Percentiles rank a stretch among this genome's conserved stretches.
Conservation (phyloP, 2,329 filamentous ascomycete genomes). For the Teratosphaeria destructans region DNA sequence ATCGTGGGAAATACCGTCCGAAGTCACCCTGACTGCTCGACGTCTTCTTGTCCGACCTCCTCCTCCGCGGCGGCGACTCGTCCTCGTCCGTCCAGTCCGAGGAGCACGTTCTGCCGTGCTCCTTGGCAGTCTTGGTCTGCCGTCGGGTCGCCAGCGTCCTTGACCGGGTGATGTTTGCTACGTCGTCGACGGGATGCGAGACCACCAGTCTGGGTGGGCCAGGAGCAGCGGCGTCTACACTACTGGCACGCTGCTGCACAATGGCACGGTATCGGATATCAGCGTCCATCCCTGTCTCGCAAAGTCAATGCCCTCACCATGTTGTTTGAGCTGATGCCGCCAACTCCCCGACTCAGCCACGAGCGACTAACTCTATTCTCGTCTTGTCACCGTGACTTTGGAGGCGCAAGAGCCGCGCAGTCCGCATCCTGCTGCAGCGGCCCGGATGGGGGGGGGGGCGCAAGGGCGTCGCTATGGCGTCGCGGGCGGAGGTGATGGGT, state of each 20-base stretch:
- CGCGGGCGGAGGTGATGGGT: constrained; percentile 1
- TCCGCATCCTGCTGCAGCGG: constrained; percentile 13
- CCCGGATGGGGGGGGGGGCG: constrained; percentile 4
- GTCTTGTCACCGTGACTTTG: constrained; percentile 9
- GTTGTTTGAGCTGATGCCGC: neutral
- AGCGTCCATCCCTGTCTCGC: constrained; percentile 2
- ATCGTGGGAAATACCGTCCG: constrained; percentile 28
- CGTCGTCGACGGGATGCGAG: constrained; percentile 14
- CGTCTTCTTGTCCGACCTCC: constrained; percentile 4
- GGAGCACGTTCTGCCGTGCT: constrained; percentile 9
- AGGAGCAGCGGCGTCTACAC: constrained; percentile 9
- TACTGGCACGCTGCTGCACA: constrained; percentile 9
- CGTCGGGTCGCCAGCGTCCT: constrained; percentile 6
- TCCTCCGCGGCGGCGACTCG: constrained; percentile 8
- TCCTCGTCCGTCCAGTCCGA: constrained; percentile 22
- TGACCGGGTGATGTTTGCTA: constrained; percentile 5
- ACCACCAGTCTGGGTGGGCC: constrained; percentile 15
- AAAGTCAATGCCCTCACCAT: constrained; percentile 15
- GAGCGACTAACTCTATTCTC: neutral
- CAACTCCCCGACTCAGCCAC: neutral
- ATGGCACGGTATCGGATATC: constrained; percentile 7
- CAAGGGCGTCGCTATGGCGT: neutral
- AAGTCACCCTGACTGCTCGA: constrained; percentile 11
- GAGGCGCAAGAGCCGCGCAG: constrained; percentile 9
- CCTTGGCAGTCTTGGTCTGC: constrained; percentile 12